Conservation (phyloP, 2,329 filamentous ascomycete species). For the Rasamsonia emersonii region DNA sequence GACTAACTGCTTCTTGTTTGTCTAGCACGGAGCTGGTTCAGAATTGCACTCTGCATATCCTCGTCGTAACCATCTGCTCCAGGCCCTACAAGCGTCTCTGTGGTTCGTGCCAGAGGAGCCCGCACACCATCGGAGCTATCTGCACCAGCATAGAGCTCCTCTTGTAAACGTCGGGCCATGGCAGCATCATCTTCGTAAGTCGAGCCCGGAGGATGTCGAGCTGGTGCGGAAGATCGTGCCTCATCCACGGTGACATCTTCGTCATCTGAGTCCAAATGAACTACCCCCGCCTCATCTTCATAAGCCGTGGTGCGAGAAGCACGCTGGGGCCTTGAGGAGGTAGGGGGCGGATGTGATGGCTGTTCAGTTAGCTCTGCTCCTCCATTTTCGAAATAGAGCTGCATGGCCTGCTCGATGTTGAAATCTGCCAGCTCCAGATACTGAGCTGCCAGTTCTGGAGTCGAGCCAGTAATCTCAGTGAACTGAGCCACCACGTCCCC, state of each 20-base stretch:
- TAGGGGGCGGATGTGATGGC: slow-evolving; percentile 31
- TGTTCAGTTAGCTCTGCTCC: slow-evolving; percentile 52
- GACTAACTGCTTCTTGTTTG: slow-evolving; percentile 27
- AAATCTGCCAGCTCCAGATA: slow-evolving; percentile 80
- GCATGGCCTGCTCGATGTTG: slow-evolving; percentile 76
- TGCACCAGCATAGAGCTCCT: slow-evolving; percentile 69
- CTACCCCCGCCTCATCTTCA: slow-evolving; percentile 51
- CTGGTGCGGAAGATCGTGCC: slow-evolving; percentile 18
- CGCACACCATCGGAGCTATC: slow-evolving; percentile 58
- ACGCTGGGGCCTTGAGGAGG: slow-evolving; percentile 15
- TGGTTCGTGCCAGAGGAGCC: slow-evolving; percentile 83
- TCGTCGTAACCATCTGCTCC: slow-evolving; percentile 46
- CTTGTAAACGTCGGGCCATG: slow-evolving; percentile 83
- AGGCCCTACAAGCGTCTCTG: slow-evolving; percentile 81
- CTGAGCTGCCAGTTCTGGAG: slow-evolving; percentile 63
- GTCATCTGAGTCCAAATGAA: slow-evolving; percentile 71
- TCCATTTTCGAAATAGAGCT: slow-evolving; percentile 83
- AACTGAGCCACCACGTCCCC: slow-evolving; percentile 67
- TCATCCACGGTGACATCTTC: slow-evolving; percentile 44
- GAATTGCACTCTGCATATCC: slow-evolving; percentile 52
- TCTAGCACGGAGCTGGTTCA: slow-evolving; percentile 54
- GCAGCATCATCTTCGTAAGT: slow-evolving; percentile 81
- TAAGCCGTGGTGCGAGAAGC: slow-evolving; percentile 29
- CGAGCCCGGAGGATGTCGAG: slow-evolving; percentile 32
- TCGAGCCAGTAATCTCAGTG: slow-evolving; percentile 69